phyloP scores from a whole-genome alignment of 345 rosid genomes.

The Citrus glauca region DNA sequence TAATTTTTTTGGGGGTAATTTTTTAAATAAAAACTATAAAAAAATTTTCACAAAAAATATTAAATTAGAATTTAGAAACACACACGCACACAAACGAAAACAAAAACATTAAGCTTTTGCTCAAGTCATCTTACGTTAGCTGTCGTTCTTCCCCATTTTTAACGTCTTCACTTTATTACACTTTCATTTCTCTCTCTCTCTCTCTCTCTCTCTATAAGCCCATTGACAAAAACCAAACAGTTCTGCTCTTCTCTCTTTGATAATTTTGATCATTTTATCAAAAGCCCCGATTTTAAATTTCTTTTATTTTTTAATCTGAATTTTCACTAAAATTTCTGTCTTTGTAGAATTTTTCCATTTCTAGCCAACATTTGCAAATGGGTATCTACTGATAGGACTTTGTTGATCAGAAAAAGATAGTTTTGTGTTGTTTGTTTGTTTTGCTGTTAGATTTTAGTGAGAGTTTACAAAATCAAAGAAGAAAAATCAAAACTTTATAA shows the following conservation, averaged over 20 bases:
- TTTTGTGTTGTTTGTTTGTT: constrained; percentile 1
- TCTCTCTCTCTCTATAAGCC: not conserved
- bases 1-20: not conserved
- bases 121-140: constrained; percentile 11
- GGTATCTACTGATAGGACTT: constrained; percentile 2
- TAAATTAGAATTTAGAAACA: not conserved
- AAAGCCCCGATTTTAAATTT: constrained; percentile 11
- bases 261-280: not conserved
- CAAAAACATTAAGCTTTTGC: not conserved
- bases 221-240: not conserved
- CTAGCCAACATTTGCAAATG: constrained; percentile 7
- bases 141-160: not conserved
- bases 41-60: not conserved
- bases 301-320: not conserved
- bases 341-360: not conserved
- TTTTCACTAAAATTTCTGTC: not conserved
- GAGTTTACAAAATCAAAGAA: not conserved
- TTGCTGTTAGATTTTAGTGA: not conserved
- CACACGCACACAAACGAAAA: not conserved
- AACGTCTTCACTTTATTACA: not conserved
- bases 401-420: not conserved
- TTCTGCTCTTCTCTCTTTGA: not conserved
- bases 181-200: not conserved
- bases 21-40: not conserved
- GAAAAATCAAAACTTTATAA: not conserved